A percentile compares a stretch with the other conserved stretches of the same genome.
phyloP scores from a whole-genome alignment of 2,329 filamentous ascomycete species.

The Fusarium nisikadoi region DNA sequence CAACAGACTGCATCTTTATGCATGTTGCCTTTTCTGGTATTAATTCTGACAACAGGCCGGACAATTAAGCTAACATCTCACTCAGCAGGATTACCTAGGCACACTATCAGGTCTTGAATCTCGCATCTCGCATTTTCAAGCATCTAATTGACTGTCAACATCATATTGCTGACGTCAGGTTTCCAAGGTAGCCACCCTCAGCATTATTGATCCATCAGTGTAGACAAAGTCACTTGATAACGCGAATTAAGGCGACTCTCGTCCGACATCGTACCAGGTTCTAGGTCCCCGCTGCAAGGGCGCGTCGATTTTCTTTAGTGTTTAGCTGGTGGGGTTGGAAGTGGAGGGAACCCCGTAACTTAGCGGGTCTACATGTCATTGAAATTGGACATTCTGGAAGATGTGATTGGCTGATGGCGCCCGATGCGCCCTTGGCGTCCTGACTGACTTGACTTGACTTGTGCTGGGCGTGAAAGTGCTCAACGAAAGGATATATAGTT shows the following conservation, averaged over 20 bases:
- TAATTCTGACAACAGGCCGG: too few species aligned
- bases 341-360: too few species aligned
- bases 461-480: neutral
- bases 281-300: constrained; percentile 1
- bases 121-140: neutral
- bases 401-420: neutral
- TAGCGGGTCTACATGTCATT: neutral
- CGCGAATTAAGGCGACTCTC: too few species aligned
- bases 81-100: neutral
- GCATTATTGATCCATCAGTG: neutral
- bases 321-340: too few species aligned
- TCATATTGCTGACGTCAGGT: neutral
- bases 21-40: too few species aligned
- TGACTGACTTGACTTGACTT: neutral
- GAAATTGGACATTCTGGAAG: rapidly evolving
- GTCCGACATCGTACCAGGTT: neutral
- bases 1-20: too few species aligned
- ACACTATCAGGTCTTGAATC: neutral
- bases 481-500: neutral
- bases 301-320: neutral
- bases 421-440: constrained; percentile 8
- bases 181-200: neutral
- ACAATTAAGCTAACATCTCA: neutral
- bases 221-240: neutral
- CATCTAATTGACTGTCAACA: neutral